Conservation (phyloP, 2,329 filamentous ascomycete genomes). For the Aspergillaceae sp. region DNA sequence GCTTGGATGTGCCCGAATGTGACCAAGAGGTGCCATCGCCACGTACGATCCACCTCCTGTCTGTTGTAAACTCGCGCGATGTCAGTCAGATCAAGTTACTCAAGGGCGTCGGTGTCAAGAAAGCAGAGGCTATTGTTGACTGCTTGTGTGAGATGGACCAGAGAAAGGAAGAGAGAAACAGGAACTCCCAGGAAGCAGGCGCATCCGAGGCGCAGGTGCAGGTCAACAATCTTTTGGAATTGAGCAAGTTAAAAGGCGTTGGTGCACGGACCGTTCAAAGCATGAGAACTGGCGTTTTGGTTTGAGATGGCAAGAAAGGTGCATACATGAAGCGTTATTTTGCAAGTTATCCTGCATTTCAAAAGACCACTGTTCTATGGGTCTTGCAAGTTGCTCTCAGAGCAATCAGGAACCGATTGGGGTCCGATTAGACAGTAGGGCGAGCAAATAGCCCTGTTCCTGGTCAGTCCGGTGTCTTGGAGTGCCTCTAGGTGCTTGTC, state of each 20-base stretch:
- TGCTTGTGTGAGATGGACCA: conserved; percentile 38
- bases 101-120: conserved; percentile 40
- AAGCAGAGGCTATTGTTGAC: conserved; percentile 41
- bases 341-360: too few species aligned
- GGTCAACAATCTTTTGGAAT: conserved; percentile 30
- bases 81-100: conserved; percentile 39
- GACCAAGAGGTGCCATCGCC: conserved; percentile 25
- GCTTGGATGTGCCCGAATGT: conserved; percentile 11
- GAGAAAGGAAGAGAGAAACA: conserved; percentile 9
- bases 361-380: too few species aligned
- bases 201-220: conserved; percentile 18
- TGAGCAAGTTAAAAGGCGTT: conserved; percentile 38
- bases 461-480: too few species aligned
- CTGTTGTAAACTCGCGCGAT: conserved; percentile 40
- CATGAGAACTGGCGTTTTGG: conserved; percentile 38
- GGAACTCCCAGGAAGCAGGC: too few species aligned
- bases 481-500: too few species aligned
- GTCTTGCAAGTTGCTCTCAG: too few species aligned
- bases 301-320: conserved; percentile 7
- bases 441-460: too few species aligned
- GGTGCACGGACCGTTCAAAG: conserved; percentile 39
- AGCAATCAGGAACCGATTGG: too few species aligned
- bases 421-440: too few species aligned
- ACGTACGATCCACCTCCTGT: conserved; percentile 36
- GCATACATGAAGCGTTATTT: too few species aligned